Conservation (phyloP, 2,329 filamentous ascomycete species). For the Coniochaeta sp. region DNA sequence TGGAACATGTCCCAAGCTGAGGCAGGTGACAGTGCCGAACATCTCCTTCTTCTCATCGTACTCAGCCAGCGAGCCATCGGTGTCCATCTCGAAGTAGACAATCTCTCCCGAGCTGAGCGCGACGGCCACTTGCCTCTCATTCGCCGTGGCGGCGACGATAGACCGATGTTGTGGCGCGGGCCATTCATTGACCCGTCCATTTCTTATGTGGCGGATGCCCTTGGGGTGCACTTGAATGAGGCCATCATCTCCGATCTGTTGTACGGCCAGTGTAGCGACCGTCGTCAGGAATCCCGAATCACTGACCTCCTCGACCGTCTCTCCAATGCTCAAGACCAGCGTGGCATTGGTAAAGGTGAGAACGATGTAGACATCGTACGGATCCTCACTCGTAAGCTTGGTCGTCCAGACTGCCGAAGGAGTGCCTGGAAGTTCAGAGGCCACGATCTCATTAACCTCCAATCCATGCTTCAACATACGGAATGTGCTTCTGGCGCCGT, state of each 20-base stretch:
- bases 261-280: conserved; percentile 83
- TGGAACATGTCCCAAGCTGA: conserved; percentile 90
- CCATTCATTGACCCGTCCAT: conserved; percentile 84
- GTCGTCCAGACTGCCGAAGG: conserved; percentile 93
- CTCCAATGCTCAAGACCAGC: conserved; percentile 87
- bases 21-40: conserved; percentile 87
- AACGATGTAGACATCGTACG: conserved; percentile 93
- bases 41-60: conserved; percentile 94
- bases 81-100: conserved; percentile 96
- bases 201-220: conserved; percentile 82
- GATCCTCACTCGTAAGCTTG: conserved; percentile 71
- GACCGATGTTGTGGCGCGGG: conserved; percentile 86
- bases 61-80: conserved; percentile 82
- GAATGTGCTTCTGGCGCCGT: conserved; percentile 82
- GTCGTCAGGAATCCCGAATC: conserved; percentile 88
- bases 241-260: conserved; percentile 88
- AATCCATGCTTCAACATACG: conserved; percentile 87
- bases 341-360: conserved; percentile 87
- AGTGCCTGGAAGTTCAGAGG: conserved; percentile 82
- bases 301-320: conserved; percentile 91
- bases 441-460: conserved; percentile 91
- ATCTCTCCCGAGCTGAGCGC: conserved; percentile 94
- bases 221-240: conserved; percentile 94
- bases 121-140: conserved; percentile 86
- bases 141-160: conserved; percentile 90